Base-by-base conservation (phyloP, 352 stramenopile genomes). In the Phytophthora citrophthora region DNA sequence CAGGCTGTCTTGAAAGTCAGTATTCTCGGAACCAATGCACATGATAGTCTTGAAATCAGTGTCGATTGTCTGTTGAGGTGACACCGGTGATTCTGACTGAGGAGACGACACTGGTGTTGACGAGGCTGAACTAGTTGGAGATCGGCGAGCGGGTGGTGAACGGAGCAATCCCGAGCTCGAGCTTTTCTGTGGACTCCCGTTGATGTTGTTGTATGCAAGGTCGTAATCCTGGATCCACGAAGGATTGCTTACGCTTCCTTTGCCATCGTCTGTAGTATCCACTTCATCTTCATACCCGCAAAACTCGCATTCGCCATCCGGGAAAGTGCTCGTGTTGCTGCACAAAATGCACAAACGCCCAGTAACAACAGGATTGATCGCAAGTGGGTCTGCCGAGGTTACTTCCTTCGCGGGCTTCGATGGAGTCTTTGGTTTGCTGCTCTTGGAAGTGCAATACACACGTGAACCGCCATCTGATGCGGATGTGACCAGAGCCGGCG, bases 21-120 rank as follows among this genome's bases (percentile, higher is more conserved):
- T 48, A 54, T 72, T 56, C 18, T 81, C 45, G 5, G 76, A 57
- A 11, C 72, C 76, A 23, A 84, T 81, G 2, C 61, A 64, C 76
- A 84, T 84, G 51, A 84, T 76, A 0, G 66, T 60, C 45, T 72
- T 77, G 31, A 84, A 84, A 10, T 67, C 70, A 15, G 61, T 29
- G 15, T 67, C 49, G 20, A 63, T 38, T 12, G 31, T 61, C 7
- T 41, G 43, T 4, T 61, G 36, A 15, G 57, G 56, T 54, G 55
- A 70, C 12, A 29, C 9, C 24, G 27, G 31, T 6, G 29, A 32
- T 12, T 23, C 46, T 10, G 39, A 46, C 23, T 61, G 58, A 31
- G 43, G 44, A 38, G 43, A 66, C 6, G 40, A 60, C 5, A 18
- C 27, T 24, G 43, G 44, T 5, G 43, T 53, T 15, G 27, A 59